A percentile compares a stretch with the other conserved stretches of the same genome.
These are phyloP conservation scores for Gastroboletus turbinatus DNA, from an alignment of 1,284 basidiomycete genomes.

Conservation along the genomic window DNA sequence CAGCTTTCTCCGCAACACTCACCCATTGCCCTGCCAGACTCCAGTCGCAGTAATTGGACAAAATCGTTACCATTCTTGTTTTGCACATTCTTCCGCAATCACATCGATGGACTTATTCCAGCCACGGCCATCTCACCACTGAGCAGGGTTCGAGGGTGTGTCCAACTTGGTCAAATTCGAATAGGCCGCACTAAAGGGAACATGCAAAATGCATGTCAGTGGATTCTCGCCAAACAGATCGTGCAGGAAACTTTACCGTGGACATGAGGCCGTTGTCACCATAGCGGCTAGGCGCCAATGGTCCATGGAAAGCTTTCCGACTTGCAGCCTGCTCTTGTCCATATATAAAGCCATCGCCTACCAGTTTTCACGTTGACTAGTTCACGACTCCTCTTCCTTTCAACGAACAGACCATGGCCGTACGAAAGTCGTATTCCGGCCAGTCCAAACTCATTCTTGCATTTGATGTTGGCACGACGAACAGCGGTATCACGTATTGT, in stretches of 20 bases:
- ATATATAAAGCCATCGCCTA: not conserved
- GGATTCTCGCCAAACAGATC: not conserved
- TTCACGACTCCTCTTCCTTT: not conserved
- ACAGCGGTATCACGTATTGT: not conserved
- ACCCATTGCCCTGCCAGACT: not conserved
- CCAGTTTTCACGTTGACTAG: not conserved
- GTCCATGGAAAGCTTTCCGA: not conserved
- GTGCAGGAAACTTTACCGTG: not conserved
- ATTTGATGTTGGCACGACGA: not conserved
- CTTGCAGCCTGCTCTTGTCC: not conserved
- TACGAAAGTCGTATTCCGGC: not conserved
- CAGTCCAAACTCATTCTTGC: not conserved
- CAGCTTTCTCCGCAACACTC: too few relatives aligned
- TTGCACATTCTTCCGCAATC: not conserved
- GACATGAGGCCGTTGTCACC: not conserved
- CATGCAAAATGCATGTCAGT: not conserved
- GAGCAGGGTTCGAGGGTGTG: too few relatives aligned
- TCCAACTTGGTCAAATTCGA: not conserved
- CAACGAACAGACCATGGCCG: not conserved
- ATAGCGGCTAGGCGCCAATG: not conserved
- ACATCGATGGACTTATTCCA: not conserved
- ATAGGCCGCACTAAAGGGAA: not conserved
- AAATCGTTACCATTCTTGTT: not conserved
- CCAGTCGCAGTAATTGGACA: not conserved
- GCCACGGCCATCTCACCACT: not conserved